Percentiles rank a stretch among this genome's conserved stretches.
These are phyloP conservation scores for Codiaeum variegatum DNA, from an alignment of 441 rosid genomes.

Conservation along the genomic window DNA sequence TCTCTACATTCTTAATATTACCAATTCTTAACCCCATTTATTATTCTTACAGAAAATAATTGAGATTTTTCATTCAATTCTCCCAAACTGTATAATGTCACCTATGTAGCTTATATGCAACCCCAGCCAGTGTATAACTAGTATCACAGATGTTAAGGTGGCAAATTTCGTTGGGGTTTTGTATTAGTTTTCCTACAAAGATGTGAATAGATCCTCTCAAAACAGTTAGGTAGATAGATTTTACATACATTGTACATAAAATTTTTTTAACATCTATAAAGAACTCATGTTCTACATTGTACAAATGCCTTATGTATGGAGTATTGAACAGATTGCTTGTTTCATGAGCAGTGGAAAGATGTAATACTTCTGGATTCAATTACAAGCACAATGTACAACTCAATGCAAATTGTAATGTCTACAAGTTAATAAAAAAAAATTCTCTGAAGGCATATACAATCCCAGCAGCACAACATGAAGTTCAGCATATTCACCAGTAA, in stretches of 20 bases:
- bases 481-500: conserved; percentile 42
- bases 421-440: background rate
- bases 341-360: background rate
- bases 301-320: background rate
- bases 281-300: background rate
- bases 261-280: background rate
- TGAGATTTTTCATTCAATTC: conserved; percentile 31
- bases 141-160: background rate
- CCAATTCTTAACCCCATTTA: conserved; percentile 8
- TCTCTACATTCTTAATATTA: conserved; percentile 42
- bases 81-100: conserved; percentile 17
- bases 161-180: background rate
- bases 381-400: conserved; percentile 16
- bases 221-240: background rate
- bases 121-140: background rate
- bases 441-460: background rate
- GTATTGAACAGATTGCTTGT: background rate
- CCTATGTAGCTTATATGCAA: conserved; percentile 10
- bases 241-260: background rate
- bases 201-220: background rate
- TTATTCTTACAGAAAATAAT: background rate
- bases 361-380: background rate
- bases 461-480: background rate
- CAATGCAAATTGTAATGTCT: background rate
- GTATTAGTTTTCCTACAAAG: background rate